A percentile compares a stretch with the other conserved stretches of the same genome.
These are phyloP conservation scores for Phytophthora pseudosyringae DNA, from an alignment of 352 stramenopile species.

Conservation along the genomic window DNA sequence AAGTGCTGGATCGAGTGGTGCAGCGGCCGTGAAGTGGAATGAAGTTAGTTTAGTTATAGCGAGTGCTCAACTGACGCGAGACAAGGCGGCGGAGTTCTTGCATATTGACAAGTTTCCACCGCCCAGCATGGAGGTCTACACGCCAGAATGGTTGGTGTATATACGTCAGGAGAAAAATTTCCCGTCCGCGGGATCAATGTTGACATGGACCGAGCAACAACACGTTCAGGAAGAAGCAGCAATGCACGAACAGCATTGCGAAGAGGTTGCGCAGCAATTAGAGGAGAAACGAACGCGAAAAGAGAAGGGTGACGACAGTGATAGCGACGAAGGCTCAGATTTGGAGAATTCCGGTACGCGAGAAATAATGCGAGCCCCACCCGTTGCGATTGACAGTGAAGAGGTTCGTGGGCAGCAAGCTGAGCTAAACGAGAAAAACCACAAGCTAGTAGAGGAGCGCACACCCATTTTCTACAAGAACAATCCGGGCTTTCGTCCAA, in stretches of 20 bases:
- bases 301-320: conserved; percentile 29
- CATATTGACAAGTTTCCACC: conserved; percentile 43
- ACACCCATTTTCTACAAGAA: conserved; percentile 76
- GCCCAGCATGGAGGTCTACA: conserved; percentile 44
- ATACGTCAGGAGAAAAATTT: conserved; percentile 52
- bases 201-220: conserved; percentile 54
- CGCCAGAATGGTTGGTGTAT: conserved; percentile 72
- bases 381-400: conserved; percentile 43
- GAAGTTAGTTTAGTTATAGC: conserved; percentile 54
- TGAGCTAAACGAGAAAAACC: conserved; percentile 55
- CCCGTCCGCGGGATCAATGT: conserved; percentile 26
- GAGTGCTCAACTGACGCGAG: conserved; percentile 49
- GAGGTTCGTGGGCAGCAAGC: conserved; percentile 50
- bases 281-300: conserved; percentile 18
- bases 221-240: conserved; percentile 36
- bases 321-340: conserved; percentile 63
- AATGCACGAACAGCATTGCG: conserved; percentile 35
- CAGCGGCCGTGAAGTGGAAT: conserved; percentile 43
- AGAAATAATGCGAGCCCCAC: conserved; percentile 52
- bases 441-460: conserved; percentile 61
- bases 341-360: conserved; percentile 35
- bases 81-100: conserved; percentile 43
- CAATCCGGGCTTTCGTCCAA: conserved; percentile 66
- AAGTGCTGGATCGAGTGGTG: conserved; percentile 3
- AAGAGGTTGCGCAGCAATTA: conserved; percentile 29